These are phyloP conservation scores for Betula pendula DNA, from an alignment of 306 rosid genomes.

Conservation along the genomic window DNA sequence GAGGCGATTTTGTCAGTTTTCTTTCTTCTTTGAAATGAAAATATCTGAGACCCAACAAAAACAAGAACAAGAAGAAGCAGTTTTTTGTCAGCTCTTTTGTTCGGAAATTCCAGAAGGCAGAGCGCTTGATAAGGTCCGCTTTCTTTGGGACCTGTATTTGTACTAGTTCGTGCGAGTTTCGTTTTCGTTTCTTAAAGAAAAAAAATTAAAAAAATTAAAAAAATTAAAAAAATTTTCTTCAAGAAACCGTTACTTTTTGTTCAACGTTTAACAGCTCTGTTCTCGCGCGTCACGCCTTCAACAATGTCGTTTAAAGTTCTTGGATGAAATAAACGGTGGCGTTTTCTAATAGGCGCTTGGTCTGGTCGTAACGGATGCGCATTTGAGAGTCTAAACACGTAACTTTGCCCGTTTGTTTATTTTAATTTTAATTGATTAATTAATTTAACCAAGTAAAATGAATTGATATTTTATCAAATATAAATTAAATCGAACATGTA, in stretches of 20 bases:
- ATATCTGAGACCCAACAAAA: background rate
- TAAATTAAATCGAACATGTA: too few species aligned
- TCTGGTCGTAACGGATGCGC: background rate
- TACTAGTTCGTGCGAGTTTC: slow-evolving; percentile 35
- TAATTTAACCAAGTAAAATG: background rate
- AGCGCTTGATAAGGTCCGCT: slow-evolving; percentile 35
- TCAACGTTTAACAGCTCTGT: background rate
- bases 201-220: too few species aligned
- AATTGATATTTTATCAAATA: too few species aligned
- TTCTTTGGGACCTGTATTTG: slow-evolving; percentile 17
- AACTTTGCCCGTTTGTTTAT: background rate
- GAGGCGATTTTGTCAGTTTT: slow-evolving; percentile 24
- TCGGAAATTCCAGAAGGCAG: slow-evolving; percentile 23
- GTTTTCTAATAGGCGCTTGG: background rate
- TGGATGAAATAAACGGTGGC: background rate
- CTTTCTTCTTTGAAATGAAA: too few species aligned
- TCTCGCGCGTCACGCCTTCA: background rate
- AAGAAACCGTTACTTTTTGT: background rate
- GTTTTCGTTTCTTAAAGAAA: background rate
- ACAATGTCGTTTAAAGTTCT: background rate
- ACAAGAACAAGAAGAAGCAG: slow-evolving; percentile 19
- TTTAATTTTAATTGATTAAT: background rate
- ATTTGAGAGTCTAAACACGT: background rate
- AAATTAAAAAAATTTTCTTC: background rate
- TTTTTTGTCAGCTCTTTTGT: slow-evolving; percentile 20